Percentiles rank a stretch among this genome's conserved stretches.
These are phyloP conservation scores for Ceratocystis destructans DNA, from an alignment of 2,329 filamentous ascomycete genomes.

Conservation along the genomic window DNA sequence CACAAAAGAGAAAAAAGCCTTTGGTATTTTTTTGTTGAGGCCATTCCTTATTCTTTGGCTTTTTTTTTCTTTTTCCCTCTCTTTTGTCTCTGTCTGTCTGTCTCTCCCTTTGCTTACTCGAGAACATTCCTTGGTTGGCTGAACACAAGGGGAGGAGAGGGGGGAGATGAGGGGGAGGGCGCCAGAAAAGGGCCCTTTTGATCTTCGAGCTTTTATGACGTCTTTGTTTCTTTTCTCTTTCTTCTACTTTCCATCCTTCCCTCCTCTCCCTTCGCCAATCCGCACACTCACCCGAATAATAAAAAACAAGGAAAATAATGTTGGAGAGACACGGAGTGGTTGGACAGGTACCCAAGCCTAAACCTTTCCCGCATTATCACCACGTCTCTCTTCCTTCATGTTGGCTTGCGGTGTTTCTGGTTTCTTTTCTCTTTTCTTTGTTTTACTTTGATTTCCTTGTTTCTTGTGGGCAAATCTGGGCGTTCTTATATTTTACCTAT, in stretches of 20 bases:
- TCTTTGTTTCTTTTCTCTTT: background rate
- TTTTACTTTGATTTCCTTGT: slow-evolving; percentile 10
- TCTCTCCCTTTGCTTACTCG: background rate
- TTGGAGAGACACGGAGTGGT: background rate
- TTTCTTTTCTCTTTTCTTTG: background rate
- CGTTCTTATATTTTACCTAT: background rate
- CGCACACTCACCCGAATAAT: background rate
- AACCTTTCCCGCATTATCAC: background rate
- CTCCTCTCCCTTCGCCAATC: background rate
- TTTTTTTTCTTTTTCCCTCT: background rate
- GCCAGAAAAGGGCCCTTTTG: background rate
- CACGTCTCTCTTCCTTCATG: slow-evolving; percentile 8
- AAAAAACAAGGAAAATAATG: background rate
- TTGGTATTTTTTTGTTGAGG: background rate
- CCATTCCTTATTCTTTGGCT: background rate
- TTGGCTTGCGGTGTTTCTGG: slow-evolving; percentile 7
- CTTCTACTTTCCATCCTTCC: background rate
- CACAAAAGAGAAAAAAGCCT: background rate
- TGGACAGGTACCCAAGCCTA: background rate
- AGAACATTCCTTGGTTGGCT: background rate
- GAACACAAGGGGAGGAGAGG: background rate
- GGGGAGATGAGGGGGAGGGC: background rate
- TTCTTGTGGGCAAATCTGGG: slow-evolving; percentile 13
- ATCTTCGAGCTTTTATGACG: background rate
- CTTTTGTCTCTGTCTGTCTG: background rate